phyloP scores from a whole-genome alignment of 768 basidiomycete genomes.

The Mycena galericulata region DNA sequence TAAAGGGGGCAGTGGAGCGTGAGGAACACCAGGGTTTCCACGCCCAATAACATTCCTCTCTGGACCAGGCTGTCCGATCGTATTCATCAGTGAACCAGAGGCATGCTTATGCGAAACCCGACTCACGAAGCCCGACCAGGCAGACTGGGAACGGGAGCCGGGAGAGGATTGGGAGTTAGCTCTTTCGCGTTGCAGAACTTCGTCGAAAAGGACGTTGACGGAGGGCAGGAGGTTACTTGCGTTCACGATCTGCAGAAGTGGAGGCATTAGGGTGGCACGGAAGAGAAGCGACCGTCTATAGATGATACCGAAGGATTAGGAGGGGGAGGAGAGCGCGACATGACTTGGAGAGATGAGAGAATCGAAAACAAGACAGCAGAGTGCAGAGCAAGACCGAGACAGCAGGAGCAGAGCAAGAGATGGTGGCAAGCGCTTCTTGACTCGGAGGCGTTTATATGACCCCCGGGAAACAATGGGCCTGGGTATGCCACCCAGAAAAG shows the following conservation, averaged over 20 bases:
- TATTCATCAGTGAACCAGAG: background rate
- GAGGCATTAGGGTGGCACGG: conserved; percentile 17
- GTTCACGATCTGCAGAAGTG: conserved; percentile 31
- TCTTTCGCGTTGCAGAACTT: conserved; percentile 27
- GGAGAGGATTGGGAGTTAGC: conserved; percentile 10
- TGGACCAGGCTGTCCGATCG: conserved; percentile 21
- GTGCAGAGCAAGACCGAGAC: background rate
- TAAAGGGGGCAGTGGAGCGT: conserved; percentile 12
- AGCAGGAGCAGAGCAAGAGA: background rate
- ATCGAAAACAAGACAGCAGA: conserved; percentile 3
- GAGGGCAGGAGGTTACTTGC: conserved; percentile 30
- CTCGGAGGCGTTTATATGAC: conserved; percentile 15
- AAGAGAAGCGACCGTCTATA: background rate
- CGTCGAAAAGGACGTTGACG: conserved; percentile 29
- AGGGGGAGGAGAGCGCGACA: conserved; percentile 24
- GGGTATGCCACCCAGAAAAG: conserved; percentile 5
- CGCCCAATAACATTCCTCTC: conserved; percentile 10
- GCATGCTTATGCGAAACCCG: background rate
- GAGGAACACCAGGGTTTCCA: background rate
- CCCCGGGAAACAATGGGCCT: conserved; percentile 16
- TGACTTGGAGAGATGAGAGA: background rate
- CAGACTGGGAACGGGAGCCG: conserved; percentile 21
- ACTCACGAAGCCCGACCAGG: conserved; percentile 30
- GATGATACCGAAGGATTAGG: conserved; percentile 25
- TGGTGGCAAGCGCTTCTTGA: background rate